These are phyloP conservation scores for Graphilbum sp. DNA, from an alignment of 2,329 filamentous ascomycete genomes.

Conservation along the genomic window DNA sequence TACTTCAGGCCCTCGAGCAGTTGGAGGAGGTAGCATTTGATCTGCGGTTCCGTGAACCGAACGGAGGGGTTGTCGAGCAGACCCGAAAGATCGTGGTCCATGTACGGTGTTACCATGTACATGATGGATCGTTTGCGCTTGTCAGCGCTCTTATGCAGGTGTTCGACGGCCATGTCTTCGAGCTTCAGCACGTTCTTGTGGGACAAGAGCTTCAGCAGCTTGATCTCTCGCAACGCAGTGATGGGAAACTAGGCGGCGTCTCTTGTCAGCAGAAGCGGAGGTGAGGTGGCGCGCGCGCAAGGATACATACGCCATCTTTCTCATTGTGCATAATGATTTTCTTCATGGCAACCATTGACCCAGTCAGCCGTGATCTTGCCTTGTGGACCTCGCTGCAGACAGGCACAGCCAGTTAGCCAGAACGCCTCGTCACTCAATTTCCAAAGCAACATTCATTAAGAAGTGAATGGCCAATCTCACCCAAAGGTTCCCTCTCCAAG, in stretches of 20 bases:
- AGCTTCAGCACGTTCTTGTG: constrained; percentile 76
- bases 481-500: constrained; percentile 94
- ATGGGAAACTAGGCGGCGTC: constrained; percentile 60
- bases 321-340: constrained; percentile 99
- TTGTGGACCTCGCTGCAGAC: constrained; percentile 67
- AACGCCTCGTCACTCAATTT: too few species aligned
- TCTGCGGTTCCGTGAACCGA: constrained; percentile 71
- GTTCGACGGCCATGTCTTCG: constrained; percentile 93
- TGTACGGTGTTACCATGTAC: constrained; percentile 98
- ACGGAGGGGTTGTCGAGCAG: constrained; percentile 90
- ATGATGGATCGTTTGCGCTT: constrained; percentile 73
- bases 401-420: not conserved
- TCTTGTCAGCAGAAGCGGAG: constrained; percentile 6
- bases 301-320: constrained; percentile 64
- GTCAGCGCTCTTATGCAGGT: constrained; percentile 50
- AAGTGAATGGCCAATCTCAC: too few species aligned
- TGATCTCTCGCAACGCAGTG: constrained; percentile 91
- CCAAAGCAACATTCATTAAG: too few species aligned
- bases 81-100: constrained; percentile 97
- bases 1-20: constrained; percentile 80
- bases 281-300: not conserved
- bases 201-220: constrained; percentile 86
- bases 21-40: constrained; percentile 96
- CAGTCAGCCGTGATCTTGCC: constrained; percentile 59
- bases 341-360: constrained; percentile 72